Conservation (phyloP, 805 yeast species). For the Nakazawaea peltata region DNA sequence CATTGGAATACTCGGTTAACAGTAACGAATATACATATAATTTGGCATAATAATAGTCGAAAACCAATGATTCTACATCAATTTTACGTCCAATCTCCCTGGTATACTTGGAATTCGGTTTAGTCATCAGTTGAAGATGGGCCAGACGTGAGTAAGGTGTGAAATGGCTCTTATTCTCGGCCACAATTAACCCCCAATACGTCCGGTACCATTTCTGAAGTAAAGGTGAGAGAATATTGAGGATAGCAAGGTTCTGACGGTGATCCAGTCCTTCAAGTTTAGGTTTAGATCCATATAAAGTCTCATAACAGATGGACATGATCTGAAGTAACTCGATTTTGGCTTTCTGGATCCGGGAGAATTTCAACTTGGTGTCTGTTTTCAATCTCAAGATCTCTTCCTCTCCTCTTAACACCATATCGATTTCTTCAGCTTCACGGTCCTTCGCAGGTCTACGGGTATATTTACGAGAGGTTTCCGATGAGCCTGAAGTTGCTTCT, state of each 20-base stretch:
- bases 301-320: slow-evolving; percentile 75
- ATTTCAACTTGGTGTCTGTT: slow-evolving; percentile 31
- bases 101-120: slow-evolving; percentile 25
- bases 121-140: slow-evolving; percentile 18
- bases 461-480: neutral
- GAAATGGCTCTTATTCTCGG: slow-evolving; percentile 30
- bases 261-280: slow-evolving; percentile 43
- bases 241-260: slow-evolving; percentile 60
- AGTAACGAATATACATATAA: slow-evolving; percentile 82
- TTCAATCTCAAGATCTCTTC: slow-evolving; percentile 20
- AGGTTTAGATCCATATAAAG: slow-evolving; percentile 63
- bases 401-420: slow-evolving; percentile 20
- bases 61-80: slow-evolving; percentile 63
- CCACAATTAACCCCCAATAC: slow-evolving; percentile 44
- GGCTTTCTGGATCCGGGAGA: slow-evolving; percentile 62
- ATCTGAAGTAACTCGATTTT: slow-evolving; percentile 74
- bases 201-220: slow-evolving; percentile 71
- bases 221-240: slow-evolving; percentile 68
- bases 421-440: slow-evolving; percentile 12
- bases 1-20: slow-evolving; percentile 38
- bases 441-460: slow-evolving; percentile 1
- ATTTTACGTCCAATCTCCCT: slow-evolving; percentile 34
- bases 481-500: slow-evolving; percentile 22
- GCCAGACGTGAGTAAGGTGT: slow-evolving; percentile 10
- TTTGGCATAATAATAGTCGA: slow-evolving; percentile 81